Evolutionary conservation across 257 asterid species (phyloP).

Genomic region (Solanum acaule): DNA sequence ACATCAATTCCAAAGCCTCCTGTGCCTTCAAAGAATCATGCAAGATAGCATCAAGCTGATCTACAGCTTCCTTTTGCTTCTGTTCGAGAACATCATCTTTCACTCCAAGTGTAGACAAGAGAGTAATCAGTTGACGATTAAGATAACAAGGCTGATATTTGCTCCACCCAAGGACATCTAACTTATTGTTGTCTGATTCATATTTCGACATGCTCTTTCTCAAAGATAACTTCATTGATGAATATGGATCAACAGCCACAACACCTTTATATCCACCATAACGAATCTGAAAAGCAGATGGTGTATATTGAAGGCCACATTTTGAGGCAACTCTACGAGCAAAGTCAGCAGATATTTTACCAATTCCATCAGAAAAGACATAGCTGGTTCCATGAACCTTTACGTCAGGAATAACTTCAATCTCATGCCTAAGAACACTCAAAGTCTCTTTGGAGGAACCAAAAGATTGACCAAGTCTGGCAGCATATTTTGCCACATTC

Average conservation of each 20-base stretch:
- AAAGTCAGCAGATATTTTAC: conserved; percentile 67
- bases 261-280: conserved; percentile 92
- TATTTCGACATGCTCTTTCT: conserved; percentile 79
- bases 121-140: conserved; percentile 77
- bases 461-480: conserved; percentile 95
- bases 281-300: conserved; percentile 87
- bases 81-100: conserved; percentile 40
- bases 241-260: conserved; percentile 62
- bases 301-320: conserved; percentile 50
- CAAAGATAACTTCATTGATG: conserved; percentile 46
- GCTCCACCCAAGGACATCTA: conserved; percentile 75
- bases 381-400: conserved; percentile 18
- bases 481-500: conserved; percentile 92
- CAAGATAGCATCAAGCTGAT: conserved; percentile 57
- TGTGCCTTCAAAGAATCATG: conserved; percentile 57
- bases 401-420: conserved; percentile 45
- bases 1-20: conserved; percentile 75
- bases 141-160: conserved; percentile 80
- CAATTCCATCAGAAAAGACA: conserved; percentile 84
- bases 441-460: conserved; percentile 79
- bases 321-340: conserved; percentile 55
- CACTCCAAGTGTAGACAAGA: conserved; percentile 76
- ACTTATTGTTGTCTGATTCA: conserved; percentile 43
- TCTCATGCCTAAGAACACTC: conserved; percentile 37
- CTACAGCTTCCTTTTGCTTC: conserved; percentile 67